Evolutionary conservation across 495 filamentous ascomycete genomes (phyloP), one percentile per base, ranked within the genome.

Genomic region (Podospora pseudopauciseta): DNA sequence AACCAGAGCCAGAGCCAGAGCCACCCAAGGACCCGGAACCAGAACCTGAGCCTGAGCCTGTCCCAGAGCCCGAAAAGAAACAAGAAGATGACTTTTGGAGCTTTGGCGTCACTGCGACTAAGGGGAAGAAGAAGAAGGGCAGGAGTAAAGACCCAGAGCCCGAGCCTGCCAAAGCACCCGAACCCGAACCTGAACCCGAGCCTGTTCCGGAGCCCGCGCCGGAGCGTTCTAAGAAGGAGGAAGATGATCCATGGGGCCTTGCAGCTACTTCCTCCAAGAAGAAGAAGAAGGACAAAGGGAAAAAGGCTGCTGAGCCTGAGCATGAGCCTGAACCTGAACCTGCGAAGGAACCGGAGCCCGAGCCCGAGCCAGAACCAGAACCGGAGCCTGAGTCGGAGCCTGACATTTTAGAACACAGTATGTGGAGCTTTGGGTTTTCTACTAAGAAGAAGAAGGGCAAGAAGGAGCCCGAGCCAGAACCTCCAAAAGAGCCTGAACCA

Each of bases 381-480:
- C 15, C 39, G 4, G 54, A 56, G 26, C 63, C 65, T 2, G 68
- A 69, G n/a, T 69, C 71, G 19, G 67, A 70, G 23, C 69, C 72
- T n/a, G 62, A 26, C 4, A 34, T 32, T 6, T 61, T 60, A 16
- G 70, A 71, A n/a, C 67, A 71, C 13, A 70, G 70, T 19, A 60
- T 68, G 19, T 75, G 72, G 69, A 65, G 70, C 9, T 34, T 34
- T 2, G 30, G 70, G 3, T 34, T 65, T 20, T 70, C 68, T n/a
- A 72, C 72, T 68, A 77, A 77, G 53, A 79, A 76, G 65, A 80
- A 80, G 59, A 76, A 66, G 70, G 74, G 74, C 62, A 63, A 32
- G 6, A 65, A 20, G 55, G 55, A 26, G 3, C 61, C 39, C 9
- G 55, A 58, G 62, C 23, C 66, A 19, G 67, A 72, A 28, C 66